These are phyloP conservation scores for Xanthoconium stramineum DNA, from an alignment of 768 basidiomycete species.

Conservation along the genomic window DNA sequence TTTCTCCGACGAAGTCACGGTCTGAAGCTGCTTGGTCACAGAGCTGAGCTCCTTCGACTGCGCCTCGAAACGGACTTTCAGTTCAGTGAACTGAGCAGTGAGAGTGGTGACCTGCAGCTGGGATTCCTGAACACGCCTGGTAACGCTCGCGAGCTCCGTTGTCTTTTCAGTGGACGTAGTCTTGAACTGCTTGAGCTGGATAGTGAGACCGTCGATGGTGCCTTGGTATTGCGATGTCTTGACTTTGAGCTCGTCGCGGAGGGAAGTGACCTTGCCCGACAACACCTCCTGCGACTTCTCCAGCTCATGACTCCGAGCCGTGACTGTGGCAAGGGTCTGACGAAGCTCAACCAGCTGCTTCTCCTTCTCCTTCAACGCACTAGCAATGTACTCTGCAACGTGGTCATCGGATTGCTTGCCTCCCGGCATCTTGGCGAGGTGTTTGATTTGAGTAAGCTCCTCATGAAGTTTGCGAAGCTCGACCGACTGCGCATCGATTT, in stretches of 20 bases:
- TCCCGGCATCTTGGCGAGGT: neutral
- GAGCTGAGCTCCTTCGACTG: neutral
- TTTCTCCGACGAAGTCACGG: neutral
- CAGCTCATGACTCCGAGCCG: conserved; percentile 2
- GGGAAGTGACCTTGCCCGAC: neutral
- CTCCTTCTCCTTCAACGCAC: neutral
- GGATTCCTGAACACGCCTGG: neutral
- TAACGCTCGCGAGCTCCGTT: neutral
- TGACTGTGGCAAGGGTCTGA: neutral
- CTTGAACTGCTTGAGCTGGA: neutral
- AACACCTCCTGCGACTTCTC: neutral
- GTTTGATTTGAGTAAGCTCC: neutral
- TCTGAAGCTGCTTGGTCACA: neutral
- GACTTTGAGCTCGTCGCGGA: neutral
- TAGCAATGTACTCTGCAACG: neutral
- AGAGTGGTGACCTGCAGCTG: neutral
- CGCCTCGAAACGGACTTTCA: neutral
- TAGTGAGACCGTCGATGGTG: neutral
- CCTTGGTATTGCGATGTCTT: conserved; percentile 3
- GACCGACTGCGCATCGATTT: neutral
- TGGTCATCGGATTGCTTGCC: neutral
- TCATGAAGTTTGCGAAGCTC: neutral
- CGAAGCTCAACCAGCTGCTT: conserved; percentile 3
- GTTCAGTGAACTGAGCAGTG: neutral
- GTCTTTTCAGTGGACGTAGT: neutral